phyloP scores from a whole-genome alignment of 352 stramenopile genomes.

The Pythium myriotylum region DNA sequence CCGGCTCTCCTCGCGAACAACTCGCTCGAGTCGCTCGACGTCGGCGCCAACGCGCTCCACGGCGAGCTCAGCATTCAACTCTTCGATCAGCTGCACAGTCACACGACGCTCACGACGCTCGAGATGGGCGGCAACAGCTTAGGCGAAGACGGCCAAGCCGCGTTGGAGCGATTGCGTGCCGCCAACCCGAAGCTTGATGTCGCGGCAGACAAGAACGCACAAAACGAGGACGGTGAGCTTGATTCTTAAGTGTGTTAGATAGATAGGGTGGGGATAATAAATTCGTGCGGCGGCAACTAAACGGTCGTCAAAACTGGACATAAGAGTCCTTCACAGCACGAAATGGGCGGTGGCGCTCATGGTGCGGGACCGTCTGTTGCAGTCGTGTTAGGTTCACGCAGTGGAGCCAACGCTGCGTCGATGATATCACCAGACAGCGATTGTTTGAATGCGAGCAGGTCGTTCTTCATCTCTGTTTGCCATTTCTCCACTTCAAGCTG shows the following conservation, averaged over 20 bases:
- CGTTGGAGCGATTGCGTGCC: constrained; percentile 60
- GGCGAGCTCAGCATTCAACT: constrained; percentile 57
- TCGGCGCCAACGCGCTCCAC: constrained; percentile 76
- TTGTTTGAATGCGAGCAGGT: constrained; percentile 63
- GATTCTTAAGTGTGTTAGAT: constrained; percentile 10
- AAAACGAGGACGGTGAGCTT: constrained; percentile 68
- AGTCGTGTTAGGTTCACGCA: constrained; percentile 39
- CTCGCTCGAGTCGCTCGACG: constrained; percentile 58
- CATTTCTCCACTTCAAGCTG: constrained; percentile 73
- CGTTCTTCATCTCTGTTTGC: constrained; percentile 73
- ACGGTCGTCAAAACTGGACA: background rate
- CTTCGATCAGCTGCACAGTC: constrained; percentile 64
- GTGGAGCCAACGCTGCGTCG: constrained; percentile 43
- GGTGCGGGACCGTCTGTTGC: background rate
- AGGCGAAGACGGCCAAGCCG: constrained; percentile 59
- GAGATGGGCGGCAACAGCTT: constrained; percentile 87
- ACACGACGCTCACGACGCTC: constrained; percentile 72
- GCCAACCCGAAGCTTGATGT: constrained; percentile 70
- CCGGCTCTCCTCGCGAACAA: constrained; percentile 53
- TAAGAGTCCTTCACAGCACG: too few species aligned
- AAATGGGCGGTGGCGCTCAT: too few species aligned
- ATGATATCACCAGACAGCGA: constrained; percentile 58
- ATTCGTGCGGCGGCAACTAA: background rate
- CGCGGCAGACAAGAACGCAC: constrained; percentile 77
- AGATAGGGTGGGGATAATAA: constrained; percentile 6